Evolutionary conservation across 2,329 filamentous ascomycete species (phyloP).

Genomic region (Aureobasidium melanogenum): DNA sequence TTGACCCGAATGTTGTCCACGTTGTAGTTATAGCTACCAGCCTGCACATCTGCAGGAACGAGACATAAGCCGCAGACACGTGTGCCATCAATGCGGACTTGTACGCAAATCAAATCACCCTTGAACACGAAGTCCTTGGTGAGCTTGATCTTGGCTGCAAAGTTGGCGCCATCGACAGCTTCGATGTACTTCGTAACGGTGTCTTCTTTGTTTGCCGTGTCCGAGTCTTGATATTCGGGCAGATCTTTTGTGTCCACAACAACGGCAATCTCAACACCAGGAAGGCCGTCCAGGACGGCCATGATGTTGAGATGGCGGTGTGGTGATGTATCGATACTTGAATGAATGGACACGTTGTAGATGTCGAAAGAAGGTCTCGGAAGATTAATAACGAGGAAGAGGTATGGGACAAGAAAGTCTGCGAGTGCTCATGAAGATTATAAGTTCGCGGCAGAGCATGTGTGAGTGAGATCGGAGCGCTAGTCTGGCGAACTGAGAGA

Average conservation of each 20-base stretch:
- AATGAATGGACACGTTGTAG: not conserved
- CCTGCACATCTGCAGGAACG: not conserved
- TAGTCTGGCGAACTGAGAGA: not conserved
- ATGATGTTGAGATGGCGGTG: slow-evolving; percentile 9
- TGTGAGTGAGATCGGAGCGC: not conserved
- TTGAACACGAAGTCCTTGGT: not conserved
- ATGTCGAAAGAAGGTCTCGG: not conserved
- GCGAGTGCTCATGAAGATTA: not conserved
- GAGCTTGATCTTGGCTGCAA: slow-evolving; percentile 14
- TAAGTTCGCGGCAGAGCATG: not conserved
- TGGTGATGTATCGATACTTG: not conserved
- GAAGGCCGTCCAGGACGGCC: slow-evolving; percentile 15
- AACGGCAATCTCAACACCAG: slow-evolving; percentile 18
- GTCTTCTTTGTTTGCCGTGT: slow-evolving; percentile 6
- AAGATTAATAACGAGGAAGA: too few species aligned
- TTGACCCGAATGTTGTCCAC: not conserved
- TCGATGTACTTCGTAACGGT: slow-evolving; percentile 19
- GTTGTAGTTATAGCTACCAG: not conserved
- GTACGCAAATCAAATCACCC: slow-evolving; percentile 14
- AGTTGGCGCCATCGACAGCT: slow-evolving; percentile 15
- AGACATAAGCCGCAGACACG: not conserved
- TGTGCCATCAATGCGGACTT: slow-evolving; percentile 14
- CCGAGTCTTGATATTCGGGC: slow-evolving; percentile 16
- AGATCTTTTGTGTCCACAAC: slow-evolving; percentile 15
- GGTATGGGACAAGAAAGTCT: not conserved